A percentile compares a stretch with the other conserved stretches of the same genome.
These are phyloP conservation scores for Hamigera avellanea DNA, from an alignment of 495 filamentous ascomycete species.

Conservation along the genomic window DNA sequence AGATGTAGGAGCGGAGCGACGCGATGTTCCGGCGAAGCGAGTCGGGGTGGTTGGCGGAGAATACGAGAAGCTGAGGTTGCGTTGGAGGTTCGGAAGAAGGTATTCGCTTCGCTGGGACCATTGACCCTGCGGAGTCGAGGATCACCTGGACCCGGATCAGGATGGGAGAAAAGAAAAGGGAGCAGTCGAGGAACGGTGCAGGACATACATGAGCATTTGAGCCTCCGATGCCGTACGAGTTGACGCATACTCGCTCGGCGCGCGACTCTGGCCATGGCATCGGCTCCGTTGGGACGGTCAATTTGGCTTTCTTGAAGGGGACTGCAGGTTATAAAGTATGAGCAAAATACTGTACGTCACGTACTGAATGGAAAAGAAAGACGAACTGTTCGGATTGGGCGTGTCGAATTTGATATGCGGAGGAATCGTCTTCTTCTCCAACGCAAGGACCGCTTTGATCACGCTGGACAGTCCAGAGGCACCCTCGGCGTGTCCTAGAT, in stretches of 20 bases:
- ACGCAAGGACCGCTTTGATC: slow-evolving; percentile 16
- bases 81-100: no score
- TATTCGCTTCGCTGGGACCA: background rate
- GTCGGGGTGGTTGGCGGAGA: background rate
- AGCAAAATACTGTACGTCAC: background rate
- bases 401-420: slow-evolving; percentile 15
- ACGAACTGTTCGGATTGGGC: slow-evolving; percentile 20
- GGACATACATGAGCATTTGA: slow-evolving; percentile 39
- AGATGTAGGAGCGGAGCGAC: no score
- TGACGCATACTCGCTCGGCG: slow-evolving; percentile 20
- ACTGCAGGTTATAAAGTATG: no score
- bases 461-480: slow-evolving; percentile 17
- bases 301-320: background rate
- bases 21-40: background rate
- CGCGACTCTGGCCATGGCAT: slow-evolving; percentile 8
- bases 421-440: slow-evolving; percentile 19
- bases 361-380: background rate
- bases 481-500: slow-evolving; percentile 23
- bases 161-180: no score
- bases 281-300: background rate
- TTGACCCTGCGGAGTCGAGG: no score
- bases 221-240: slow-evolving; percentile 39
- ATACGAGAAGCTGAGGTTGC: background rate
- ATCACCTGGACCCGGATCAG: no score
- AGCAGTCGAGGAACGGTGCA: no score